Evolutionary conservation across 2,329 filamentous ascomycete species (phyloP), one percentile per base, ranked within the genome.

Genomic region (Alternaria brassicae): DNA sequence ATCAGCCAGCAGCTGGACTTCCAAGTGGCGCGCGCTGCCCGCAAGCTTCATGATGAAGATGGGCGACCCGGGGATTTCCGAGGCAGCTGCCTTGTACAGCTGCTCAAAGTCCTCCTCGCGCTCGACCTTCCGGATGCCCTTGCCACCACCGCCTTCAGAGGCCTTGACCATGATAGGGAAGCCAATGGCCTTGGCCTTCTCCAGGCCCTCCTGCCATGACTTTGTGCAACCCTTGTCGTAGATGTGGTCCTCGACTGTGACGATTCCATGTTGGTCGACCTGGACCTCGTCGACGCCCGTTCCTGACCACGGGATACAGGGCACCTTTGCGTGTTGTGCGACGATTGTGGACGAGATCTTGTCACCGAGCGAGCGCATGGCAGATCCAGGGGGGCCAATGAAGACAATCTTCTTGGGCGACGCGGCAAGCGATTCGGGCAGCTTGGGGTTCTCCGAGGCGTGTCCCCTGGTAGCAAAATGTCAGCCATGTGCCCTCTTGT

Each of bases 1-100:
- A 83, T 99, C 96, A 66, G 95, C 96, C 53, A 99, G 85, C 67
- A 99, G 84, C 82, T 99, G 95, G 58, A 99, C 96, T 81, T 99
- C 95, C 82, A 99, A 84, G 86, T 99, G 95, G 70, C 95, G 86
- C 39, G 95, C 95, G 77, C 96, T 97, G 70, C 94, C 95, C 49
- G 95, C 95, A 65, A 99, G 85, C 88, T 99, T 97, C 95, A 99
- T 99, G 83, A 99, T 96, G 86, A 99, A 99, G 81, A 99, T 99
- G 69, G 96, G 95, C 28, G 95, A 99, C 47, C 96, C 96, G 10
- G 95, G 96, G 69, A 99, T 98, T 80, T 99, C 96, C 79, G 90
- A 96, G 5, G 95, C 93, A 21, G 96, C 95, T 44, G 94, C 95
- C 80, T 96, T 95, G 86, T 98, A 99, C 44, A 98, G 84, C 69